phyloP scores from a whole-genome alignment of 805 yeast species.

The Teunomyces pallodes region DNA sequence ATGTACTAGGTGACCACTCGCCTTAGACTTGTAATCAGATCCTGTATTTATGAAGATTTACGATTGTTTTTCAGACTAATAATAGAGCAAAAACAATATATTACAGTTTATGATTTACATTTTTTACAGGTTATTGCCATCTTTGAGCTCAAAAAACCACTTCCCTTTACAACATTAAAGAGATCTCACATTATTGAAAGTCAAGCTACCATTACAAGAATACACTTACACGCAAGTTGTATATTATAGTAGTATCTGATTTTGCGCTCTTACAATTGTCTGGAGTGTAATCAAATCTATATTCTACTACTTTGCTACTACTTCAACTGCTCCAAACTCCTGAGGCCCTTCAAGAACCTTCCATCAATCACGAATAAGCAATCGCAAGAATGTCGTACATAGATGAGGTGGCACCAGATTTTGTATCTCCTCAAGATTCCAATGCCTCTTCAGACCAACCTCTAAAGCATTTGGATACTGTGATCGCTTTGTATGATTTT shows the following conservation, averaged over 20 bases:
- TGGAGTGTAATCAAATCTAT: neutral
- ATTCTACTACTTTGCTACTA: neutral
- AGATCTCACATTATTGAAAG: neutral
- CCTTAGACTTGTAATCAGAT: neutral
- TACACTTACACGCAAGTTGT: neutral
- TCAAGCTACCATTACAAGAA: neutral
- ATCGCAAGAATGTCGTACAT: conserved; percentile 11
- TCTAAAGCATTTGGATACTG: conserved; percentile 51
- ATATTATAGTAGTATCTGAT: neutral
- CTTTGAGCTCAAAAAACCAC: neutral
- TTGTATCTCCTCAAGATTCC: conserved; percentile 27
- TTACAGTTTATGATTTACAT: neutral
- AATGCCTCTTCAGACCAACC: conserved; percentile 19
- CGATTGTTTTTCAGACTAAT: neutral
- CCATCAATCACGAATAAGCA: neutral
- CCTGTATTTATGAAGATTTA: neutral
- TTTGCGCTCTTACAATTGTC: neutral
- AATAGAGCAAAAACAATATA: neutral
- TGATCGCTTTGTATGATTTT: conserved; percentile 55
- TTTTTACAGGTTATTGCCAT: neutral
- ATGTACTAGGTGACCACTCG: neutral
- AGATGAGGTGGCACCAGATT: conserved; percentile 44
- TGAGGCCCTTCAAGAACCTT: neutral
- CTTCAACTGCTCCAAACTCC: neutral
- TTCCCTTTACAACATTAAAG: neutral